Conservation (phyloP, 441 rosid genomes). For the Manihot esculenta region DNA sequence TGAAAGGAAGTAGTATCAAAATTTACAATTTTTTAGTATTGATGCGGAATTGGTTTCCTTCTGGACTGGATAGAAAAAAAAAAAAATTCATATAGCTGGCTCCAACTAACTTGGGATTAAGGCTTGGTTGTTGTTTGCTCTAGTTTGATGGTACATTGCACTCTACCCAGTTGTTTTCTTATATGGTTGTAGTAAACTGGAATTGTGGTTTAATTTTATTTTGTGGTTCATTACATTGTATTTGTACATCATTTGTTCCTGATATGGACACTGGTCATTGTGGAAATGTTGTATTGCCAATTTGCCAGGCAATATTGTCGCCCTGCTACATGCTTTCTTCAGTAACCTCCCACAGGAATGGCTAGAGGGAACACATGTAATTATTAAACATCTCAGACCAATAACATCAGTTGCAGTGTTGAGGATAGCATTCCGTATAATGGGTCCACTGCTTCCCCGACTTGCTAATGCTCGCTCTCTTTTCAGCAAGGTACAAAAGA, state of each 20-base stretch:
- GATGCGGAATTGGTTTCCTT: too few relatives aligned
- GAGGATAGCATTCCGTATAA: slow-evolving; percentile 89
- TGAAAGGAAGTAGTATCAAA: too few relatives aligned
- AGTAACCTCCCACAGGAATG: slow-evolving; percentile 98
- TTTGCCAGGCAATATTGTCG: slow-evolving; percentile 83
- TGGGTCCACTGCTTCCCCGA: slow-evolving; percentile 96
- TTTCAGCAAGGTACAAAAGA: slow-evolving; percentile 71
- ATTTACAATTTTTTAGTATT: too few relatives aligned
- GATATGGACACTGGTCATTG: slow-evolving; percentile 22
- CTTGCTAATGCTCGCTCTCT: slow-evolving; percentile 84
- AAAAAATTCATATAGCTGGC: too few relatives aligned
- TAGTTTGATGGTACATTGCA: not conserved
- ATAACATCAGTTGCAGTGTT: slow-evolving; percentile 91
- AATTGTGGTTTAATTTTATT: not conserved
- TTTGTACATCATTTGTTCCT: not conserved
- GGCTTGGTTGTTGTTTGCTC: not conserved
- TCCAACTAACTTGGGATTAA: too few relatives aligned
- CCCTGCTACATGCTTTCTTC: slow-evolving; percentile 92
- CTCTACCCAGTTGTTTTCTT: not conserved
- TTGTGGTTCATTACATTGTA: not conserved
- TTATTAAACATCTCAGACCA: slow-evolving; percentile 81
- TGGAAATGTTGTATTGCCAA: slow-evolving; percentile 39
- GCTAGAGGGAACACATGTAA: slow-evolving; percentile 84
- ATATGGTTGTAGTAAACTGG: not conserved
- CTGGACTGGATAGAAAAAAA: too few relatives aligned